Base-by-base conservation (phyloP, 2,329 filamentous ascomycete genomes). In the Monilinia fructicola region DNA sequence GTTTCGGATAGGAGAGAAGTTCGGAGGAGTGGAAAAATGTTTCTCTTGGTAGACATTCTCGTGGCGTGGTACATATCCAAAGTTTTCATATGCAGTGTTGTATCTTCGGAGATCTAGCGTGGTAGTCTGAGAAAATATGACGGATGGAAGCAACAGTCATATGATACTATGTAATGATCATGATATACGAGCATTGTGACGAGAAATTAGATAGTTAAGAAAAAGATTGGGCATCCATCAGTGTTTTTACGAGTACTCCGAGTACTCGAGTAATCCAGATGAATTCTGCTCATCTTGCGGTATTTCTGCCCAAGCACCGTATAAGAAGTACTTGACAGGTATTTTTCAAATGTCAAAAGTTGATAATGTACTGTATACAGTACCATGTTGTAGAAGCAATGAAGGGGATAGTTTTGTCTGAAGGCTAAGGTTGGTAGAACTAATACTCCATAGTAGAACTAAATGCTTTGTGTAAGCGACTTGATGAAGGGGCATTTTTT, bases 161-260 rank as follows among this genome's bases (percentile, higher is more conserved):
- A 54, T 64, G 60, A 63, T 63, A 42, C n/a, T 28, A 44, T 16
- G n/a, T 26, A 31, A 54, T 53, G 48, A 53, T 42, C 7, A n/a
- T 53, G 18, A 64, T 23, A 35, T 64, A 44, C 52, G 52, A 54
- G 26, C 38, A 23, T 35, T 31, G 14, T 21, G 31, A 2, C 7
- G 9, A 60, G 50, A n/a, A 21, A 40, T 12, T 10, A 40, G 38
- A 2, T 10, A 40, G 26, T 6, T 23, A 31, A 4, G 38, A 23
- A 54, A 23, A 54, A 28, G 11, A 54, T 54, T 64, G 40, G 48
- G 23, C 18, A 23, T 44, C 16, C 16, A 23, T 23, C 5, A 26
- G 21, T 7, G 44, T 44, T n/a, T 16, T 5, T 42, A 42, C 16
- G 38, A 14, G 18, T 42, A 42, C 31, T 63, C 23, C 26, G n/a